A percentile compares a stretch with the other conserved stretches of the same genome.
These are phyloP conservation scores for Coprinellus aureogranulatus DNA, from an alignment of 768 basidiomycete genomes.

Conservation along the genomic window DNA sequence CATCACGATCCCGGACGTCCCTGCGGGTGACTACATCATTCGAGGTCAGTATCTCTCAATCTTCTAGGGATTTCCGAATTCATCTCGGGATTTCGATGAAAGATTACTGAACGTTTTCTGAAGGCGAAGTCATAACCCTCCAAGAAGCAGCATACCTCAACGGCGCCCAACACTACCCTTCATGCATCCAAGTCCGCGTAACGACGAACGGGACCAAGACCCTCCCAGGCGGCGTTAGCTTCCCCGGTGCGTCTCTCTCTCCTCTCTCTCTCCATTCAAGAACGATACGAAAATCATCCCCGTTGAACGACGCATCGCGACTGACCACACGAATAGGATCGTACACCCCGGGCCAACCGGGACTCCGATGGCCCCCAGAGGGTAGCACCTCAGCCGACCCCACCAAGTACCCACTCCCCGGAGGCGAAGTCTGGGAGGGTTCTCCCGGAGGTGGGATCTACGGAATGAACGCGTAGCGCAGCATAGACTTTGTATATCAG, in stretches of 20 bases:
- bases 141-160: slow-evolving; percentile 20
- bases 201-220: slow-evolving; percentile 17
- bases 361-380: slow-evolving; percentile 14
- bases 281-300: not conserved
- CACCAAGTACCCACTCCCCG: slow-evolving; percentile 13
- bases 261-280: too few relatives aligned
- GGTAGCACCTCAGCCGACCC: slow-evolving; percentile 1
- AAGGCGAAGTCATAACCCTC: slow-evolving; percentile 21
- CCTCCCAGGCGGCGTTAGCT: slow-evolving; percentile 14
- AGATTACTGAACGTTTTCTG: too few relatives aligned
- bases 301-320: too few relatives aligned
- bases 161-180: slow-evolving; percentile 43
- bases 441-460: slow-evolving; percentile 12
- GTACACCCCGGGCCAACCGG: slow-evolving; percentile 14
- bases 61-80: too few relatives aligned
- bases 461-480: not conserved
- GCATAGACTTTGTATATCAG: too few relatives aligned
- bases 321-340: slow-evolving; percentile 1
- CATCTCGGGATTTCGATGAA: too few relatives aligned
- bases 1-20: slow-evolving; percentile 9
- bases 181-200: slow-evolving; percentile 39
- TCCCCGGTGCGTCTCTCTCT: slow-evolving; percentile 12
- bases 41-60: not conserved
- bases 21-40: slow-evolving; percentile 12
- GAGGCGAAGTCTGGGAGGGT: slow-evolving; percentile 15